Evolutionary conservation across 2,329 filamentous ascomycete species (phyloP).

Genomic region (Botrytis galanthina): DNA sequence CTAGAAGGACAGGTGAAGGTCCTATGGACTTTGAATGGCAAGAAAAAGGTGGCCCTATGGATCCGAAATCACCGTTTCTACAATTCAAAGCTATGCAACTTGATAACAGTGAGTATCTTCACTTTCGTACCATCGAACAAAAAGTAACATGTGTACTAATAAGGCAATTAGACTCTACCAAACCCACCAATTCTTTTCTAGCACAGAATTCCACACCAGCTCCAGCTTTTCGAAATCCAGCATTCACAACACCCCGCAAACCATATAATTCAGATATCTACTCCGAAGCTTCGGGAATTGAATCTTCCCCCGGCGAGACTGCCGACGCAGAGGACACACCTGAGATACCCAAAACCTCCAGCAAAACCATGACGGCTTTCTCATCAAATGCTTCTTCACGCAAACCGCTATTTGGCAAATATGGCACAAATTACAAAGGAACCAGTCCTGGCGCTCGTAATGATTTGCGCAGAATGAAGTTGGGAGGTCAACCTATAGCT

Average conservation of each 20-base stretch:
- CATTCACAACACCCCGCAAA: constrained; percentile 62
- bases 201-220: constrained; percentile 48
- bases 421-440: constrained; percentile 41
- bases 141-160: neutral
- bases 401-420: constrained; percentile 43
- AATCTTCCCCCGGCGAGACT: constrained; percentile 56
- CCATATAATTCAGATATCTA: constrained; percentile 52
- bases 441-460: constrained; percentile 48
- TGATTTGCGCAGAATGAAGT: constrained; percentile 52
- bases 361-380: constrained; percentile 49
- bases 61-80: constrained; percentile 61
- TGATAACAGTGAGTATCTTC: constrained; percentile 31
- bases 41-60: constrained; percentile 51
- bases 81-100: constrained; percentile 44
- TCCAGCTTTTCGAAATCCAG: constrained; percentile 60
- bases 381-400: constrained; percentile 50
- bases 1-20: constrained; percentile 56
- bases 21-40: constrained; percentile 69
- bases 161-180: constrained; percentile 40
- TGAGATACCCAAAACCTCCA: constrained; percentile 51
- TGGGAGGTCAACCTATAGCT: constrained; percentile 48
- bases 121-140: neutral
- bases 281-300: constrained; percentile 56
- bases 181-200: constrained; percentile 43
- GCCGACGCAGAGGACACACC: constrained; percentile 52